These are phyloP conservation scores for Penicillium occitanis DNA, from an alignment of 2,329 filamentous ascomycete genomes.

Conservation along the genomic window DNA sequence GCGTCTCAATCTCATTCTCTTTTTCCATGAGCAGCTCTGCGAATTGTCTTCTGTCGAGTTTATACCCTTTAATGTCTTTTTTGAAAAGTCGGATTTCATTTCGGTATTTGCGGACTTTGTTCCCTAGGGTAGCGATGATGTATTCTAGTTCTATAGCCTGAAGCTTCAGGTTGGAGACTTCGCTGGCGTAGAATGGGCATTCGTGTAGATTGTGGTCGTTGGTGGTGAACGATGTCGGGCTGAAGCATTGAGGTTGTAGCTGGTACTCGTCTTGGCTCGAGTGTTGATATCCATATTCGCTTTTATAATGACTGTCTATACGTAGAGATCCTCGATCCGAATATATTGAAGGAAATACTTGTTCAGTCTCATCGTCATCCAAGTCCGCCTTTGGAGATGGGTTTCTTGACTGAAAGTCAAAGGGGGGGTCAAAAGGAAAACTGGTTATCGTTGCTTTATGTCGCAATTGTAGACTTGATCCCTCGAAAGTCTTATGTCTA, in stretches of 20 bases:
- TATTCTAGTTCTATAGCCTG: constrained; percentile 33
- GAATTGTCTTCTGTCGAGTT: constrained; percentile 36
- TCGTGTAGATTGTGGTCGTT: not conserved
- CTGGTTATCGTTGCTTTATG: not conserved
- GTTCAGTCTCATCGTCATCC: not conserved
- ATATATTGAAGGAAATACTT: not conserved
- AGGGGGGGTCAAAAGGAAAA: not conserved
- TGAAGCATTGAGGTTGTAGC: not conserved
- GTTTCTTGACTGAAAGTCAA: not conserved
- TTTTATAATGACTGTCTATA: not conserved
- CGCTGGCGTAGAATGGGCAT: constrained; percentile 11
- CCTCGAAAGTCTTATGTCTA: not conserved
- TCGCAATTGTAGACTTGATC: not conserved
- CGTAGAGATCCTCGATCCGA: not conserved
- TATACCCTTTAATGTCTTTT: constrained; percentile 50
- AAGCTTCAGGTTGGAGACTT: constrained; percentile 16
- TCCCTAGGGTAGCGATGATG: constrained; percentile 28
- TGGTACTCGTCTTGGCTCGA: not conserved
- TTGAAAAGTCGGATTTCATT: constrained; percentile 53
- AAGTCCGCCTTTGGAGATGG: not conserved
- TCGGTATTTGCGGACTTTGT: constrained; percentile 42
- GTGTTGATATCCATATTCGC: not conserved
- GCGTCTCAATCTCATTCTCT: constrained; percentile 30
- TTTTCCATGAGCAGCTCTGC: constrained; percentile 26
- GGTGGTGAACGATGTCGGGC: not conserved